Base-by-base conservation (phyloP, 164 flowering plant genomes). In the Stephania cephalantha region DNA sequence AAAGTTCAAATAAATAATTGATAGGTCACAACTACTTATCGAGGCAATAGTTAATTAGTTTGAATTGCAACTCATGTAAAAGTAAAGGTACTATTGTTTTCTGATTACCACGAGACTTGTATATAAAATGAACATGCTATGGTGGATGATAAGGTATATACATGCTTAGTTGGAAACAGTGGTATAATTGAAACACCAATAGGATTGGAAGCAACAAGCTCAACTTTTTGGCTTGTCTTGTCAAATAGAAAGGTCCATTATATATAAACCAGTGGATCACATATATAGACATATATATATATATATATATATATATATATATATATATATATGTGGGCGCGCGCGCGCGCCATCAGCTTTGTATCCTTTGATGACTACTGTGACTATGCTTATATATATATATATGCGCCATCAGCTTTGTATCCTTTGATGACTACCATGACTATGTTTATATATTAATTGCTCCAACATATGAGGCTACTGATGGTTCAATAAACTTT, bases 381-480 rank as follows among this genome's bases (percentile, higher is more conserved):
- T n/a, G n/a, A n/a, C n/a, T n/a, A n/a, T n/a, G n/a, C n/a, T n/a
- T n/a, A n/a, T n/a, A n/a, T n/a, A n/a, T n/a, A 25, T 25, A 25
- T 25, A 25, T 25, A 25, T 25, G 42, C 13, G 64, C 17, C n/a
- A 58, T 15, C 64, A 58, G n/a, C 64, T n/a, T 58, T 15, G 64
- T n/a, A 58, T 58, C 64, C 64, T 58, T 58, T 58, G 64, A 58
- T 58, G 64, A 58, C 64, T 58, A 58, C 64, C 64, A 58, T 18
- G 20, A 58, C 64, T 58, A 58, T 4, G 10, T 9, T 13, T 50
- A 50, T 50, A 50, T 50, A 13, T 35, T 35, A 9, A 17, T 58
- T 58, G 64, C 64, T 58, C 64, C 64, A 58, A 58, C 18, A 58
- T 58, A 18, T 58, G 64, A 58, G 22, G 64, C 20, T n/a, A 58